phyloP scores from a whole-genome alignment of 2,329 filamentous ascomycete species.

The Colletotrichum phormii region DNA sequence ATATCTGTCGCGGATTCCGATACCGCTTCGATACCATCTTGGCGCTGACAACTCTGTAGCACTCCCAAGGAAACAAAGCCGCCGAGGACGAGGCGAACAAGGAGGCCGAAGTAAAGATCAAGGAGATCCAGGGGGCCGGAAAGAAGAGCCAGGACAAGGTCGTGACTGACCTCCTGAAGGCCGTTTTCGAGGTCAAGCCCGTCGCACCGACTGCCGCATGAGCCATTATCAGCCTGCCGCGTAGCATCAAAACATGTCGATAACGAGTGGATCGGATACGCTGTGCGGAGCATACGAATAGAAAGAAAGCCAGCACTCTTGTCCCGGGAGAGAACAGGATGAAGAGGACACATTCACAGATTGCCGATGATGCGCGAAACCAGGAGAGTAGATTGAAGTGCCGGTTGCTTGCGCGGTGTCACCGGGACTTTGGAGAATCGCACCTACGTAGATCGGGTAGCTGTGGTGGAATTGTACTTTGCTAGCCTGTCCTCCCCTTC shows the following conservation, averaged over 20 bases:
- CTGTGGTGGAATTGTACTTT: neutral
- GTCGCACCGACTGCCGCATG: conserved; percentile 57
- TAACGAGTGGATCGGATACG: neutral
- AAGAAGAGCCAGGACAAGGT: conserved; percentile 84
- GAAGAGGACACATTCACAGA: neutral
- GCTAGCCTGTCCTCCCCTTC: neutral
- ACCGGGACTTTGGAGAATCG: neutral
- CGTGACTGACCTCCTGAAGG: conserved; percentile 83
- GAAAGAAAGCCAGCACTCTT: neutral
- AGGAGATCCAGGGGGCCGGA: conserved; percentile 84
- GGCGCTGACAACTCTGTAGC: conserved; percentile 65
- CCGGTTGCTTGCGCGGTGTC: neutral
- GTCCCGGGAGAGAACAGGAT: neutral
- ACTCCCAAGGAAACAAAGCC: conserved; percentile 87
- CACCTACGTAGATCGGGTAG: neutral
- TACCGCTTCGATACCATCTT: too few species aligned
- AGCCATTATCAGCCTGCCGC: neutral
- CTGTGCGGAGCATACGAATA: neutral
- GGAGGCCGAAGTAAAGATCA: conserved; percentile 81
- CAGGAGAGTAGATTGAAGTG: neutral
- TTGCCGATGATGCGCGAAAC: neutral
- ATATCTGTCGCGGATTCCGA: conserved; percentile 32
- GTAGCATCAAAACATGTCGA: neutral
- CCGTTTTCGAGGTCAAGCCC: conserved; percentile 87
- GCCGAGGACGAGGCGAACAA: conserved; percentile 85